Evolutionary conservation across 1,284 basidiomycete species (phyloP), one percentile per base, ranked within the genome.

Genomic region (Exobasidium cylindrosporum): DNA sequence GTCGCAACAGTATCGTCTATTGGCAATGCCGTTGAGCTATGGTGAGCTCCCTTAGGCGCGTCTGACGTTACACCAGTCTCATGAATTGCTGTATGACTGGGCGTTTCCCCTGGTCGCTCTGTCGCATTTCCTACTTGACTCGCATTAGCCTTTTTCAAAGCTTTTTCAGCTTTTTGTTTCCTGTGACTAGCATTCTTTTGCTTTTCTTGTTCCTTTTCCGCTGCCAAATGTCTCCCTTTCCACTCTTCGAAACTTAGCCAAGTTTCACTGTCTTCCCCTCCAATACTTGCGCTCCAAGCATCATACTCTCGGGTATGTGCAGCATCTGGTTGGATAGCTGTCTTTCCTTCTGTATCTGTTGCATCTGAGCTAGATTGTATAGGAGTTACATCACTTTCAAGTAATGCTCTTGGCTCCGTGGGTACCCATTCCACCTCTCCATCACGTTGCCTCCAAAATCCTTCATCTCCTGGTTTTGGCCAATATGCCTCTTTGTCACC

Each of bases 211-310:
- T 44, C 60, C 45, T 24, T 35, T 23, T 56, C 59, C 30, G 44
- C 40, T 29, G 30, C 58, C 3, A 57, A 28, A 26, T 62, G 32
- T 4, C 26, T 26, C 23, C 49, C 47, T 26, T 32, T 13, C 60
- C 60, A 62, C 7, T 32, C 40, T 13, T 28, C 60, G 28, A 62
- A 62, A n/a, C 53, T 58, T 32, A 62, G 35, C 57, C 56, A 62
- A 21, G 29, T 17, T 4, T 62, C 58, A 35, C 28, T 26, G 14
- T 44, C 43, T 52, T 62, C 60, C 13, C 60, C 60, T 32, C 60
- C 60, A 31, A 62, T 54, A 26, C 60, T 45, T 23, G 26, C 57
- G 11, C 60, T 40, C 60, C 60, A 62, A 26, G 44, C 58, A 58
- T 54, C 50, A 45, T 62, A 62, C 7, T 40, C 60, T 32, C 49